Base-by-base conservation (phyloP, 208 protist species). In the Balamuthia mandrillaris region DNA sequence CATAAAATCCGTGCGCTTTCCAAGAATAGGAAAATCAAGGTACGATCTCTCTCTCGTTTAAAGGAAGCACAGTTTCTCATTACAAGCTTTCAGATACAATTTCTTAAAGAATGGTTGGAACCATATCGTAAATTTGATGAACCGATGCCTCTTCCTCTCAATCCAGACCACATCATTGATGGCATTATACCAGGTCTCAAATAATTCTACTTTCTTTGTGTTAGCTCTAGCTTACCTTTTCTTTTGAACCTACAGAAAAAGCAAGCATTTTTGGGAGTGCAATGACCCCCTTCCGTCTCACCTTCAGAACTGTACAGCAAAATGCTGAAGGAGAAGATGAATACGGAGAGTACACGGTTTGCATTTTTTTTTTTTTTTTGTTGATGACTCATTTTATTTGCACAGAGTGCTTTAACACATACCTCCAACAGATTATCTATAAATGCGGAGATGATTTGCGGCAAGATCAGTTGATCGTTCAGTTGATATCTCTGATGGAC, bases 391-490 rank as follows among this genome's bases (percentile, higher is more conserved):
- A n/a, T n/a, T n/a, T 31, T 9, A 52, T 39, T 49, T 29, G 75
- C 21, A 39, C 42, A 27, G 0, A 56, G 77, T 6, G 81, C 70
- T 12, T n/a, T n/a, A 27, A 21, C 47, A 18, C 47, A 18, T 14
- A 6, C 6, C 54, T 10, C n/a, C 24, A 0, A 5, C 45, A 81
- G 72, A 63, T 97, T 31, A 97, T 98, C 83, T 97, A 95, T 89
- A 98, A 98, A 87, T 90, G 83, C 29, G 94, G 96, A 68, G 97
- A 99, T 88, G 97, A 99, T 81, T 90, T 98, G 21, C 91, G 98
- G 54, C 98, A 99, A 89, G 98, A 99, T 86, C 96, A 98, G 89
- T 90, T 99, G 9, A 94, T 98, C n/a, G 90, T 98, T 45, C 96
- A 98, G 84, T 56, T 96, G 5, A 90, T 98, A 10, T 65, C 85